Base-by-base conservation (phyloP, 1,284 basidiomycete species). In the Pseudozyma sp. region DNA sequence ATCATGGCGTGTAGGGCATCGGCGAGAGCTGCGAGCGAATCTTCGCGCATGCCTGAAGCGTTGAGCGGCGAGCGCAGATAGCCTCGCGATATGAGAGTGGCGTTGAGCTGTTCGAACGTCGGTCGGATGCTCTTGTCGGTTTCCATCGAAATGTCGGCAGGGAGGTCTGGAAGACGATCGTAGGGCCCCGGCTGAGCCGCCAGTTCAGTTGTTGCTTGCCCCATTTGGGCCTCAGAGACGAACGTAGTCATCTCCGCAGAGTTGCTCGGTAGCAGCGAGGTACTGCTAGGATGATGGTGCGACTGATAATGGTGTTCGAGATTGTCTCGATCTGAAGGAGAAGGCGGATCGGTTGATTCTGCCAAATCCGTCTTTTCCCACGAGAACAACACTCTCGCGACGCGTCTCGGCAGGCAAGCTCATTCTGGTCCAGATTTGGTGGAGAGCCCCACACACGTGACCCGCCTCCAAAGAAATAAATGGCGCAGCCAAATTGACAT, bases 31-130 rank as follows among this genome's bases (percentile, higher is more conserved):
- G 61, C 60, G 6, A 75, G 34, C 14, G 69, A 61, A 2, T 58
- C 62, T 17, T 35, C 16, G 1, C 45, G 54, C 63, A 79, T 61
- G 3, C 64, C 64, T 2, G 57, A 24, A 2, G 78, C 65, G 33
- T 68, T 57, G 33, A 79, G 67, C 35, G 73, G 73, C 8, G 51
- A 31, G 0, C 60, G 39, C 5, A 78, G 52, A 34, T 71, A 79
- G n/a, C 78, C 78, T 42, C 75, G 50, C 3, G 76, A 72, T 13
- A 79, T 49, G 17, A 79, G 68, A 2, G 62, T 64, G 5, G 72
- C 66, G 54, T 78, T 76, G 53, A 79, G 66, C 58, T 79, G 75
- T 35, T 75, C 69, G 42, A 79, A 79, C 3, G 70, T 68, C 9
- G 75, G 75, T 34, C 61, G 48, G 1, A 39, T 37, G n/a, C 43